phyloP scores from a whole-genome alignment of 352 stramenopile species.

The Aphanomyces cochlioides region DNA sequence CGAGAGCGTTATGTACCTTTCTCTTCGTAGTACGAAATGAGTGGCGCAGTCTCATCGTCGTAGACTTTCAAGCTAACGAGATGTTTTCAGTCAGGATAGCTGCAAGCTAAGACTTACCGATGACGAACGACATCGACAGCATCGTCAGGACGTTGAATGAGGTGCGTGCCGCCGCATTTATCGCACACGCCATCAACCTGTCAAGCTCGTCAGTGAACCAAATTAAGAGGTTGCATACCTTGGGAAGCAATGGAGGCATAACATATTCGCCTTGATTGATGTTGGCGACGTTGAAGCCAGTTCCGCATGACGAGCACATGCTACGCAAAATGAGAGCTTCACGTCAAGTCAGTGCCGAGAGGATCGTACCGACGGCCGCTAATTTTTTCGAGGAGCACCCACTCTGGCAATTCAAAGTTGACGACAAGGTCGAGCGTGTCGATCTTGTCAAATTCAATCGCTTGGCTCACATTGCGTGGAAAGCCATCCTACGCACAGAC shows the following conservation, averaged over 20 bases:
- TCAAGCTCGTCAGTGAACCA: background rate
- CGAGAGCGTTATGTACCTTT: slow-evolving; percentile 36
- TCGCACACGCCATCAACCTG: slow-evolving; percentile 64
- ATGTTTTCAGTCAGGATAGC: too few species aligned
- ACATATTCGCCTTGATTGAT: slow-evolving; percentile 85
- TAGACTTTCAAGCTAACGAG: slow-evolving; percentile 71
- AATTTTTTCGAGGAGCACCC: slow-evolving; percentile 88
- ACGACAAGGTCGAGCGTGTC: slow-evolving; percentile 74
- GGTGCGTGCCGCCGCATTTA: slow-evolving; percentile 61
- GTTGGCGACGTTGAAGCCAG: slow-evolving; percentile 84
- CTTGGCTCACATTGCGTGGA: slow-evolving; percentile 84
- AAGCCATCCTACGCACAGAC: slow-evolving; percentile 62
- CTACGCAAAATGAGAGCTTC: slow-evolving; percentile 32
- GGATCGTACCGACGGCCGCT: slow-evolving; percentile 65
- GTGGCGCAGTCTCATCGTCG: slow-evolving; percentile 80
- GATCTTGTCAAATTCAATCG: slow-evolving; percentile 76
- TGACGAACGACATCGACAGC: slow-evolving; percentile 72
- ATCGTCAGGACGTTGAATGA: slow-evolving; percentile 83
- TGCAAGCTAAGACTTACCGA: slow-evolving; percentile 34
- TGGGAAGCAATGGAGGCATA: slow-evolving; percentile 87
- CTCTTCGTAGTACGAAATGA: slow-evolving; percentile 83
- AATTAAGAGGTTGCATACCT: slow-evolving; percentile 33
- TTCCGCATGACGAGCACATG: slow-evolving; percentile 78
- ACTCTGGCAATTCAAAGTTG: slow-evolving; percentile 85
- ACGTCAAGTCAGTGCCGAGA: too few species aligned